Conservation (phyloP, 768 basidiomycete species). For the Gautieria morchelliformis region DNA sequence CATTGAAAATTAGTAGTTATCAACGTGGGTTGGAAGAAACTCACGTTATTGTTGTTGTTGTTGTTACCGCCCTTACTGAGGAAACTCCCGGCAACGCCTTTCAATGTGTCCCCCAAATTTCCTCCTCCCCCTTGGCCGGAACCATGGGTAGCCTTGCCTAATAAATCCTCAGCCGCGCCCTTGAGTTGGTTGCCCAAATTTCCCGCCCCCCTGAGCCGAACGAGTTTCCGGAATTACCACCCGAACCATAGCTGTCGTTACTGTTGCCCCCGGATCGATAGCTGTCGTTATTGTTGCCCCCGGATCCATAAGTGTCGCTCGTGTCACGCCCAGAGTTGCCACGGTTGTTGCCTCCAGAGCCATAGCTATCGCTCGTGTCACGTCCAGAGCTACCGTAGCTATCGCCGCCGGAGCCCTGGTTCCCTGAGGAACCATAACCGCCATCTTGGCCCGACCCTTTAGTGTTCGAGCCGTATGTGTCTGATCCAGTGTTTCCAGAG, state of each 20-base stretch:
- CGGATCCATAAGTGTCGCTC: background rate
- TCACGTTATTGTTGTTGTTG: background rate
- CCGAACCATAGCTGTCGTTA: slow-evolving; percentile 1
- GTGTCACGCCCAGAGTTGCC: background rate
- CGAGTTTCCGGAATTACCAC: background rate
- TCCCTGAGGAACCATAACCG: background rate
- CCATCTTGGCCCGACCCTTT: background rate
- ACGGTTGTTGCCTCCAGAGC: background rate
- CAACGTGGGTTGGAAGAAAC: background rate
- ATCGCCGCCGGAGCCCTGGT: background rate
- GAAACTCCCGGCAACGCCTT: background rate
- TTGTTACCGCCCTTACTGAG: background rate
- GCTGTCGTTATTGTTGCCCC: background rate
- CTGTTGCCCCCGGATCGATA: background rate
- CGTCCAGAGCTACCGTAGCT: slow-evolving; percentile 1
- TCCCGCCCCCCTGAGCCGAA: background rate
- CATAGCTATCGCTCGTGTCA: background rate
- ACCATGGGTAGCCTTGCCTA: background rate
- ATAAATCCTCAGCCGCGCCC: background rate
- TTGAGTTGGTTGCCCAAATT: background rate
- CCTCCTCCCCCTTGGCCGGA: background rate
- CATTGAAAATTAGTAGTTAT: too few species aligned
- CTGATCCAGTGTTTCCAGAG: too few species aligned
- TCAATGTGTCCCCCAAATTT: background rate
- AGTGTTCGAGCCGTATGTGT: background rate